These are phyloP conservation scores for Ophiostoma ips DNA, from an alignment of 2,329 filamentous ascomycete genomes.

Conservation along the genomic window DNA sequence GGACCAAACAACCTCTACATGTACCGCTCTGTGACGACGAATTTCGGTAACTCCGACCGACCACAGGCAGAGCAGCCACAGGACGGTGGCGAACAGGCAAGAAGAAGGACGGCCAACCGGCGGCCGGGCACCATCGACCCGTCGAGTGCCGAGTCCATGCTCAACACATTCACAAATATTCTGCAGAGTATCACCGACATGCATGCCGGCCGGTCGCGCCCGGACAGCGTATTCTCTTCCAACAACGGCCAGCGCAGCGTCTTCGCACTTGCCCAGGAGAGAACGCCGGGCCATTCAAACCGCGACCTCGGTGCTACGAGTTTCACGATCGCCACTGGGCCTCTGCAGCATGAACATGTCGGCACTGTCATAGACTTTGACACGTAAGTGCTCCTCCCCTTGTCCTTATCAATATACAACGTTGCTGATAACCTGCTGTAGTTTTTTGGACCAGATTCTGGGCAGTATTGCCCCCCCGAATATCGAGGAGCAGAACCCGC, in stretches of 20 bases:
- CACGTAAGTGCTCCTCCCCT: constrained; percentile 25
- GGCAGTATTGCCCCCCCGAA: constrained; percentile 18
- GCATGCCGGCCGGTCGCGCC: constrained; percentile 8
- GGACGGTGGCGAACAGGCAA: not conserved
- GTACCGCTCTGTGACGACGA: constrained; percentile 21
- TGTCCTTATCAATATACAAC: not conserved
- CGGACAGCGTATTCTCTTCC: not conserved
- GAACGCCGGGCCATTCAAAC: not conserved
- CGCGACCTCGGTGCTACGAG: constrained; percentile 26
- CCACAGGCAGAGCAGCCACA: not conserved
- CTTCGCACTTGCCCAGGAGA: not conserved
- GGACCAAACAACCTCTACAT: constrained; percentile 26
- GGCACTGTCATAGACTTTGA: constrained; percentile 24
- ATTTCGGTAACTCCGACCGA: not conserved
- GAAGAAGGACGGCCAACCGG: not conserved
- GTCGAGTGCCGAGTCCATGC: constrained; percentile 22
- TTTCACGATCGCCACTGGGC: constrained; percentile 33
- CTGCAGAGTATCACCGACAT: constrained; percentile 21
- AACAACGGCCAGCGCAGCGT: not conserved
- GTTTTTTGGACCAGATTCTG: constrained; percentile 34
- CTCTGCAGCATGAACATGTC: constrained; percentile 15
- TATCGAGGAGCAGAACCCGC: constrained; percentile 13
- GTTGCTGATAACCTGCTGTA: constrained; percentile 16
- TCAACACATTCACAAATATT: constrained; percentile 30
- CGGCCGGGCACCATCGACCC: constrained; percentile 12